Evolutionary conservation across 176 grass and related monocot genomes (phyloP), one percentile per base, ranked within the genome.

Genomic region (Aechmea fasciata): DNA sequence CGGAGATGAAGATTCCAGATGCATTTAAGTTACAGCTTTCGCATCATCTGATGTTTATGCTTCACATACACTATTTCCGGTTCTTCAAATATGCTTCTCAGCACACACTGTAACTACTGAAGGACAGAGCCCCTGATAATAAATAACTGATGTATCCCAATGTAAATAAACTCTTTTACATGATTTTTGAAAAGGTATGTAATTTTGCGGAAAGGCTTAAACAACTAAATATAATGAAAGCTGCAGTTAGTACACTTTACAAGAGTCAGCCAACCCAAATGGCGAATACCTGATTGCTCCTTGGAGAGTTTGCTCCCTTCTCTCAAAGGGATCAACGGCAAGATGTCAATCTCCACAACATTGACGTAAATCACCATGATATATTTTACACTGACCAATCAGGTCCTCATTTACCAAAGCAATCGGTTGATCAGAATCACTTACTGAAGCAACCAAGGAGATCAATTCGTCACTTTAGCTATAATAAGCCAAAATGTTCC

Each of bases 161-260:
- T 78, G 78, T 67, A 83, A 80, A 13, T 71, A 74, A 77, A 74
- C 55, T 53, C 74, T 83, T 74, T 77, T 76, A 84, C 81, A 87
- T 66, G 68, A 70, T 75, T 81, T 55, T 70, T 63, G 68, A 51
- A 76, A 75, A 84, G 52, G 73, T 83, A 90, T 83, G 71, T 23
- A 67, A 77, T 74, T 74, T 62, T 57, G 74, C 65, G 68, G 63
- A 65, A 68, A 81, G 67, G 50, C 13, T 78, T 69, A 84, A 64
- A 75, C 83, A 85, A 79, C 68, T 72, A 57, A 49, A 79, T 75
- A 85, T 48, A 77, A 83, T 85, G 82, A 78, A 73, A 81, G 73
- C 49, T 75, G 10, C 74, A 83, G 66, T 91, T 87, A 91, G 88
- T 88, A 73, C 33, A 41, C 71, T 91, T 91, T 87, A 91, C 84